Base-by-base conservation (phyloP, 75 land plant genomes). In the Ceratopteris richardii region DNA sequence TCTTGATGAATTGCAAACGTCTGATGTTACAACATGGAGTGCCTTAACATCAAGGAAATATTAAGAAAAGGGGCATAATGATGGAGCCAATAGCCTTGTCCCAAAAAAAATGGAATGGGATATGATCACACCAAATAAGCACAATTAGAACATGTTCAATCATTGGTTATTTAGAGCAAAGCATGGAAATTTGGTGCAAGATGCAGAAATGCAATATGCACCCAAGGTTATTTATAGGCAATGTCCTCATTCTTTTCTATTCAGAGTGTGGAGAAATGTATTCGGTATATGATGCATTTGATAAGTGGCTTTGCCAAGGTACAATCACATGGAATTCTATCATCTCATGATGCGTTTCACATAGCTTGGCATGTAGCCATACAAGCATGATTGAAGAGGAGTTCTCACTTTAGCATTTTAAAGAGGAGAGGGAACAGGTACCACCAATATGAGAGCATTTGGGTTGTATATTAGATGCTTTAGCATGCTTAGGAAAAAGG, bases 401-500 rank as follows among this genome's bases (percentile, higher is more conserved):
- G 9, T 37, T 58, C 25, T 22, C 21, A 0, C 71, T 66, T 54
- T 82, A 78, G 14, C 18, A 30, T 44, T 62, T 39, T 0, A 82
- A 78, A 81, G 60, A 7, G 0, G 47, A 55, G 19, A 58, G 65
- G n/a, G 68, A 46, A 26, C 51, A 52, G 18, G 57, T 82, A 29
- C 17, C 42, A 26, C 80, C 77, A 19, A 66, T 33, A 46, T 65
- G 68, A 1, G 78, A 74, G 28, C 85, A 82, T 31, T 78, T 74
- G 22, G 78, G 75, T 28, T 82, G 85, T 65, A 71, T 82, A 78
- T 77, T 82, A 4, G 85, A 82, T 56, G 7, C 78, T 65, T 70
- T 78, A 14, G 54, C 78, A 44, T 63, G 79, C 44, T 69, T 70
- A 48, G 79, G 79, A n/a, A n/a, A n/a, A n/a, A n/a, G n/a, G n/a